Conservation (phyloP, 768 basidiomycete genomes). For the Boletellus ananiceps region DNA sequence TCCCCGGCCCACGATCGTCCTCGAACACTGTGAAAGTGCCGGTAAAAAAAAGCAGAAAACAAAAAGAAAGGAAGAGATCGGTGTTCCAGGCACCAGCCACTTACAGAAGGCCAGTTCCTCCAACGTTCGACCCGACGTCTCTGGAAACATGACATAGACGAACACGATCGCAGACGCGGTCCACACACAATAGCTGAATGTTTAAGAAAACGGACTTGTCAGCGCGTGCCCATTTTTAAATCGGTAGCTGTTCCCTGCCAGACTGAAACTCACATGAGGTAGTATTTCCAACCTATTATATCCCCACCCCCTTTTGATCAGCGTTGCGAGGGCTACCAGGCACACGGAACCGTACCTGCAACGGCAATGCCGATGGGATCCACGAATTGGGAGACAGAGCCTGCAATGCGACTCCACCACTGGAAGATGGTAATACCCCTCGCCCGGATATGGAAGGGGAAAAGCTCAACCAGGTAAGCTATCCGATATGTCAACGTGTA, state of each 20-base stretch:
- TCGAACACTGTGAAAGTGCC: conserved; percentile 18
- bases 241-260: too few species aligned
- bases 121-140: conserved; percentile 16
- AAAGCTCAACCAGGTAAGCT: conserved; percentile 62
- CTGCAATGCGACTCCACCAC: conserved; percentile 45
- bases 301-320: background rate
- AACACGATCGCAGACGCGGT: conserved; percentile 8
- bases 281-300: conserved; percentile 13
- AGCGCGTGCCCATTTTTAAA: background rate
- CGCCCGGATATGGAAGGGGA: conserved; percentile 57
- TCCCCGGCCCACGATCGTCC: background rate
- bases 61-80: conserved; percentile 14
- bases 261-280: conserved; percentile 1
- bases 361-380: conserved; percentile 3
- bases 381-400: conserved; percentile 1
- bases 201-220: background rate
- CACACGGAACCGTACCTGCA: background rate
- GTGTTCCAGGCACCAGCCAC: background rate
- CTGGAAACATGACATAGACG: conserved; percentile 18
- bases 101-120: conserved; percentile 20
- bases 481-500: background rate
- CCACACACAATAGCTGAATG: conserved; percentile 16
- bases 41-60: conserved; percentile 12
- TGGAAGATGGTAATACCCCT: conserved; percentile 60
- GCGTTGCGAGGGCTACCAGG: background rate